Evolutionary conservation across 2,329 filamentous ascomycete species (phyloP).

Genomic region (Beauveria bassiana): DNA sequence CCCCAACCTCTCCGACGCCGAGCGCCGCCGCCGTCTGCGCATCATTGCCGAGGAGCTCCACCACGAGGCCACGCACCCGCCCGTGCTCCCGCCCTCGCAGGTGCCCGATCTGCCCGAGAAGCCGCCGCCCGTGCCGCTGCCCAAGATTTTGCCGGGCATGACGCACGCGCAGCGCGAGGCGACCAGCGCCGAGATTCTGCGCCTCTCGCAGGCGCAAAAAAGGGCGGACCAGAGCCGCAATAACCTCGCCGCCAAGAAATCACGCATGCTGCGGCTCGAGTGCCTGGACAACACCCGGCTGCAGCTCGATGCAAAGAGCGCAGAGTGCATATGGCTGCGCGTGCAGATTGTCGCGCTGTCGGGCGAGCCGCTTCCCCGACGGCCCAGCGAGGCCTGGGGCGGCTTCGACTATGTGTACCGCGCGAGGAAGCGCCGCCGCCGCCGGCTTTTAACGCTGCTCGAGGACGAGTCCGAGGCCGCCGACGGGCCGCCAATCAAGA

Average conservation of each 20-base stretch:
- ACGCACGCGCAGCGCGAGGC: background rate
- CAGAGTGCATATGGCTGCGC: conserved; percentile 22
- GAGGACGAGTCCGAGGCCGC: too few species aligned
- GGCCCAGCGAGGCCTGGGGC: conserved; percentile 6
- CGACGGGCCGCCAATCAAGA: too few species aligned
- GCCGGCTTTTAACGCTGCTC: too few species aligned
- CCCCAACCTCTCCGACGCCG: conserved; percentile 2
- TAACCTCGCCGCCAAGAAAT: conserved; percentile 31
- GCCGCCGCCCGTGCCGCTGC: conserved; percentile 15
- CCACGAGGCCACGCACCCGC: conserved; percentile 17
- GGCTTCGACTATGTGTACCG: background rate
- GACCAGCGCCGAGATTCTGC: conserved; percentile 11
- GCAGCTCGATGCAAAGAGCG: conserved; percentile 18
- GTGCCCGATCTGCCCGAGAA: conserved; percentile 23
- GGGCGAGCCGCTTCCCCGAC: conserved; percentile 11
- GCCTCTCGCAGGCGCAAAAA: conserved; percentile 16
- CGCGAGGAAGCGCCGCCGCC: background rate
- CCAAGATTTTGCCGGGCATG: conserved; percentile 11
- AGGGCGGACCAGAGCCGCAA: conserved; percentile 27
- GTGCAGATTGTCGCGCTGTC: conserved; percentile 20
- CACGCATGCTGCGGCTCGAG: conserved; percentile 24
- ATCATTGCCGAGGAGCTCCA: conserved; percentile 18
- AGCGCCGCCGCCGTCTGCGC: conserved; percentile 16
- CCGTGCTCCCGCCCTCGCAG: conserved; percentile 21
- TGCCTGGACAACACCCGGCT: conserved; percentile 15